A percentile compares a stretch with the other conserved stretches of the same genome.
Conservation (phyloP, 306 rosid species). For the Prunus dulcis region DNA sequence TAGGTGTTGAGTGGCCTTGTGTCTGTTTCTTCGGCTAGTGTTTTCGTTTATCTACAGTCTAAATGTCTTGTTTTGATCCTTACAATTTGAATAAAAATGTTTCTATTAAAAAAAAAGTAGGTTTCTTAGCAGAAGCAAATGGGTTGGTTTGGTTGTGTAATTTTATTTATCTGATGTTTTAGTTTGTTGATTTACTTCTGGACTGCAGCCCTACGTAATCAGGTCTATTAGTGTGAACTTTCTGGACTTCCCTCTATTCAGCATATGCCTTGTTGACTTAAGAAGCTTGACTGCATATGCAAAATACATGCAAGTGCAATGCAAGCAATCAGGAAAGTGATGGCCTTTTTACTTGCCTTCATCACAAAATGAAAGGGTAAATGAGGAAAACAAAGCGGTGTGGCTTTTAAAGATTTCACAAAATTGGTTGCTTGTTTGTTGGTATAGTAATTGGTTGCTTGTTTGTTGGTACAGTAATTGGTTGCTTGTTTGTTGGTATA, state of each 20-base stretch:
- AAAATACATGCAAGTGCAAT: not conserved
- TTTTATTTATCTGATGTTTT: not conserved
- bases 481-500: not conserved
- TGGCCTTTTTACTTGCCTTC: not conserved
- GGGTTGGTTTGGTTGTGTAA: not conserved
- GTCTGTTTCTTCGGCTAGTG: too few species aligned
- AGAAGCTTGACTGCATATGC: not conserved
- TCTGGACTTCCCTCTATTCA: too few species aligned
- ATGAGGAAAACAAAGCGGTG: not conserved
- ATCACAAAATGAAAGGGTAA: not conserved
- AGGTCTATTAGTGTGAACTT: not conserved
- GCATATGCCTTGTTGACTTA: too few species aligned
- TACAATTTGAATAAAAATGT: too few species aligned
- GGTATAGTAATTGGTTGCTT: not conserved
- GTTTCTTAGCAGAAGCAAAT: not conserved
- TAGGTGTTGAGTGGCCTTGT: too few species aligned
- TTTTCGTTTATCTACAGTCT: too few species aligned
- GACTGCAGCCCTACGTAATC: not conserved
- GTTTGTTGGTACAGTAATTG: not conserved
- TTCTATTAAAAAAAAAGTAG: too few species aligned
- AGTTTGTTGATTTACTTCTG: not conserved
- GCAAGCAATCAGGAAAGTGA: not conserved
- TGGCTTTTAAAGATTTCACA: not conserved
- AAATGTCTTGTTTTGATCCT: too few species aligned
- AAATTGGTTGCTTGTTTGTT: not conserved